Conservation (phyloP, 2,329 filamentous ascomycete species). For the Neospermospora avenae region DNA sequence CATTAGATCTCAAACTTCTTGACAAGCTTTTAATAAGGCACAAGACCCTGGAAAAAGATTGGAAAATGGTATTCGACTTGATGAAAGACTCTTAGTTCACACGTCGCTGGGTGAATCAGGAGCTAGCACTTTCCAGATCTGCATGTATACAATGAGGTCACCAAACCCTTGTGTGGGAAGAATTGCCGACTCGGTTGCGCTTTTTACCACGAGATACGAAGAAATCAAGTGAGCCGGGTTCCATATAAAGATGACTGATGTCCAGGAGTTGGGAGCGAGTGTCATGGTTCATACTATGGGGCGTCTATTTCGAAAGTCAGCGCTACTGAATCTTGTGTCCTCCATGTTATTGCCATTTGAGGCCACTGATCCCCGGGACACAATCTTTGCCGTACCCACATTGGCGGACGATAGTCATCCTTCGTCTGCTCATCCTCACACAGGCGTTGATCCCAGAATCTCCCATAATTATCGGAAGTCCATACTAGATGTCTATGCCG, state of each 20-base stretch:
- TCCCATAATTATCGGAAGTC: conserved; percentile 19
- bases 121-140: conserved; percentile 37
- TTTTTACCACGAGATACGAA: conserved; percentile 19
- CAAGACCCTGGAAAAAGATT: neutral
- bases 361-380: conserved; percentile 20
- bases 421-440: neutral
- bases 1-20: conserved; percentile 10
- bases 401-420: conserved; percentile 20
- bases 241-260: conserved; percentile 9
- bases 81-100: conserved; percentile 37
- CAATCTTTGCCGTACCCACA: conserved; percentile 20
- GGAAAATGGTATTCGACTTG: conserved; percentile 11
- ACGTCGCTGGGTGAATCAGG: conserved; percentile 41
- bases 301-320: conserved; percentile 19
- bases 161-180: conserved; percentile 35
- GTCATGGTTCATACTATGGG: conserved; percentile 16
- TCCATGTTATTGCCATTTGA: conserved; percentile 22
- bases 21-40: neutral
- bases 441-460: conserved; percentile 8
- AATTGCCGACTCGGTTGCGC: conserved; percentile 27
- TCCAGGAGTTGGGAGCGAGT: conserved; percentile 21
- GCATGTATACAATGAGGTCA: conserved; percentile 38
- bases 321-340: conserved; percentile 20
- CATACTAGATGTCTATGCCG: conserved; percentile 18
- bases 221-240: conserved; percentile 10